These are phyloP conservation scores for Phoma sp. DNA, from an alignment of 2,329 filamentous ascomycete genomes.

Conservation along the genomic window DNA sequence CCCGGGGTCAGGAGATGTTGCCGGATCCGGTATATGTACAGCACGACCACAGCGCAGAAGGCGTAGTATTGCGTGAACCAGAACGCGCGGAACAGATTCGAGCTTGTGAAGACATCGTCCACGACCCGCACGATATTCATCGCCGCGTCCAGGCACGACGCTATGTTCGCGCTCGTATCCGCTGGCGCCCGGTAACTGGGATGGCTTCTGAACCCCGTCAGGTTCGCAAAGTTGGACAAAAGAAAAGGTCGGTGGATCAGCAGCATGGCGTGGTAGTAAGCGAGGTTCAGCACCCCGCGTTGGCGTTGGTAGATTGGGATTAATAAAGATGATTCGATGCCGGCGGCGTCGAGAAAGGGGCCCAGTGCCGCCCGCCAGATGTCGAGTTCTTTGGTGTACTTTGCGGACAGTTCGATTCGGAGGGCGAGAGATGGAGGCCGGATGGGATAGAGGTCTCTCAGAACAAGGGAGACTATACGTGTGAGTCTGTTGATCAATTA, in stretches of 20 bases:
- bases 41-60: conserved; percentile 61
- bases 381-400: conserved; percentile 52
- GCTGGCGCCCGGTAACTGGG: conserved; percentile 18
- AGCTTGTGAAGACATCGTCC: conserved; percentile 50
- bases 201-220: conserved; percentile 40
- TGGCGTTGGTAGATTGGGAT: conserved; percentile 61
- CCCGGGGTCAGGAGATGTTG: conserved; percentile 54
- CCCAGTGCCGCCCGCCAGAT: conserved; percentile 57
- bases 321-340: conserved; percentile 52
- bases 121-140: conserved; percentile 55
- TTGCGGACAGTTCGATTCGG: conserved; percentile 49
- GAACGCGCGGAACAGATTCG: conserved; percentile 55
- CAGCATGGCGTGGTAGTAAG: conserved; percentile 63
- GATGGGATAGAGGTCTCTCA: conserved; percentile 55
- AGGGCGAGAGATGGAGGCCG: conserved; percentile 39
- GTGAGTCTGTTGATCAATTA: conserved; percentile 43
- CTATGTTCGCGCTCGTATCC: conserved; percentile 45
- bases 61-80: conserved; percentile 63
- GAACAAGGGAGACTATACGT: conserved; percentile 52
- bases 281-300: conserved; percentile 60
- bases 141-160: conserved; percentile 57
- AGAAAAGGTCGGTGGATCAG: conserved; percentile 63
- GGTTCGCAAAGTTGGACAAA: conserved; percentile 50
- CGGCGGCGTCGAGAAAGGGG: conserved; percentile 49
- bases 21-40: conserved; percentile 63